phyloP scores from a whole-genome alignment of 495 filamentous ascomycete species.

The Neurospora sp. region DNA sequence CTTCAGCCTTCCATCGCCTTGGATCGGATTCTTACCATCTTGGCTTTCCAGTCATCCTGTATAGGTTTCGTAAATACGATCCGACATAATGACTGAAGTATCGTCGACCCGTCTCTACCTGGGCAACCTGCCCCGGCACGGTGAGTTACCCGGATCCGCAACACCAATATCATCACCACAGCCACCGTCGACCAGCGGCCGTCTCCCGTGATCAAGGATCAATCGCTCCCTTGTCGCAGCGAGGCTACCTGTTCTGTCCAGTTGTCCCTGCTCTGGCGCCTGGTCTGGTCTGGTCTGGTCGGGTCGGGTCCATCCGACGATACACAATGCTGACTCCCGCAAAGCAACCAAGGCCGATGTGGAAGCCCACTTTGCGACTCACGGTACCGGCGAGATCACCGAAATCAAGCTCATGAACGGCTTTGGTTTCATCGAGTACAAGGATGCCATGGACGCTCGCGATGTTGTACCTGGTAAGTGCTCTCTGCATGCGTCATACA shows the following conservation, averaged over 20 bases:
- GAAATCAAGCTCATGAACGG: constrained; percentile 99
- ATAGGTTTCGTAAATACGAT: background rate
- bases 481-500: constrained; percentile 5
- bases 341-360: constrained; percentile 93
- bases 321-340: constrained; percentile 11
- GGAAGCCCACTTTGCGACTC: constrained; percentile 87
- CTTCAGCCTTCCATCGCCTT: background rate
- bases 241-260: background rate
- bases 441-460: constrained; percentile 91
- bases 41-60: constrained; percentile 1
- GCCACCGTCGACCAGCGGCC: background rate
- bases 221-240: background rate
- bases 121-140: constrained; percentile 92
- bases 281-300: background rate
- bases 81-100: constrained; percentile 57
- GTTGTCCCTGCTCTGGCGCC: background rate
- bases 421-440: constrained; percentile 98
- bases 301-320: background rate
- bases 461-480: constrained; percentile 91
- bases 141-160: constrained; percentile 48
- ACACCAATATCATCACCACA: constrained; percentile 18
- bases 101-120: constrained; percentile 91
- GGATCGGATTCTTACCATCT: background rate
- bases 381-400: constrained; percentile 92
- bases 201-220: background rate